Conservation (phyloP, 148 eudicot genomes). For the Diospyros kaki region DNA sequence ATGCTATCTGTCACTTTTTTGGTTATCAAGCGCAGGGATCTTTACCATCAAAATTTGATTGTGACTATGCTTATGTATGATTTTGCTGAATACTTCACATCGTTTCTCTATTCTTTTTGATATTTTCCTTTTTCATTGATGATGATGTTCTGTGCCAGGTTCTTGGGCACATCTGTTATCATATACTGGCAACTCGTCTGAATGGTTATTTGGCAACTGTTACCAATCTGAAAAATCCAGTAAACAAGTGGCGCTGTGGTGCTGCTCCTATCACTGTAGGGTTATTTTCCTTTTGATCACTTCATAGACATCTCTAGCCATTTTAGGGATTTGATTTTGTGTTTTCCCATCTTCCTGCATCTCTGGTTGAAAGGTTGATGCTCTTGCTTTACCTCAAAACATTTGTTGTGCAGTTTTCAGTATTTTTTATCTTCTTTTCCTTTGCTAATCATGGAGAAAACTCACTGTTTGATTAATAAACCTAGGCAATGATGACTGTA, state of each 20-base stretch:
- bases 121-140: constrained; percentile 10
- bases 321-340: not conserved
- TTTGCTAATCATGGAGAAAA: not conserved
- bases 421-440: constrained; percentile 8
- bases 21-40: constrained; percentile 99
- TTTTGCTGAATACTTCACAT: constrained; percentile 1
- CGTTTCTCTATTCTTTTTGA: not conserved
- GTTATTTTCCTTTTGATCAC: constrained; percentile 1
- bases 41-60: constrained; percentile 91
- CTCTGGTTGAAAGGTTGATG: not conserved
- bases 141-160: constrained; percentile 43
- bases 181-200: constrained; percentile 89
- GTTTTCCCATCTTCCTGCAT: not conserved
- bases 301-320: not conserved
- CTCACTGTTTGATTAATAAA: constrained; percentile 12
- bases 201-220: constrained; percentile 95
- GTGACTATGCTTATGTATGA: constrained; percentile 95
- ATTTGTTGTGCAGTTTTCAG: not conserved
- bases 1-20: constrained; percentile 96
- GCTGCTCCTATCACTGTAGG: constrained; percentile 96
- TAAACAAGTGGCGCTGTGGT: constrained; percentile 94
- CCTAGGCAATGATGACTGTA: constrained; percentile 95
- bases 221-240: constrained; percentile 83
- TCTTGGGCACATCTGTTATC: constrained; percentile 93
- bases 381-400: not conserved